These are phyloP conservation scores for Pelargonium cotyledonis DNA, from an alignment of 441 rosid species.

Conservation along the genomic window DNA sequence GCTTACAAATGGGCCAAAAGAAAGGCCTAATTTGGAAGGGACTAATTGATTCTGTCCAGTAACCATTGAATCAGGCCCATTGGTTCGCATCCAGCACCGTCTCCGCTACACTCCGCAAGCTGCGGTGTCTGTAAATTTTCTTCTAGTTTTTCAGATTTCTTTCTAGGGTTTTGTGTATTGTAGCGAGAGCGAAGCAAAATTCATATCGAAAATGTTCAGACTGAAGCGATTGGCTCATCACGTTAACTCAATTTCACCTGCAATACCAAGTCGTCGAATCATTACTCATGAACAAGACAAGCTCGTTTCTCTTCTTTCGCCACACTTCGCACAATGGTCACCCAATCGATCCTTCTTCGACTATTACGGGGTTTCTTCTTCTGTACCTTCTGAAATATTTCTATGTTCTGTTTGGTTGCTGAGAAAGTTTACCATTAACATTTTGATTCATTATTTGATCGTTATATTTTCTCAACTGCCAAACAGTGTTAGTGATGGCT, in stretches of 20 bases:
- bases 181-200: constrained; percentile 7
- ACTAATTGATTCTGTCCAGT: too few species aligned
- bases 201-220: constrained; percentile 15
- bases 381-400: not conserved
- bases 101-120: too few species aligned
- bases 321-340: constrained; percentile 35
- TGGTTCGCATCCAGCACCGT: too few species aligned
- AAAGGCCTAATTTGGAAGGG: too few species aligned
- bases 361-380: constrained; percentile 44
- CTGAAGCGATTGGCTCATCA: constrained; percentile 10
- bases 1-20: too few species aligned
- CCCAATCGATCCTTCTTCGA: constrained; percentile 60
- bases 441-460: not conserved
- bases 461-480: constrained; percentile 7
- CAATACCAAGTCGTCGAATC: constrained; percentile 26
- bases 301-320: constrained; percentile 34
- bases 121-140: too few species aligned
- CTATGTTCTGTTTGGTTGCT: not conserved
- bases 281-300: constrained; percentile 17
- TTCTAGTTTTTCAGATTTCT: too few species aligned
- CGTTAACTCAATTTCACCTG: constrained; percentile 13
- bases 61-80: too few species aligned
- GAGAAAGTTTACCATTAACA: not conserved
- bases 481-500: too few species aligned
- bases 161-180: not conserved